A percentile compares a stretch with the other conserved stretches of the same genome.
Conservation (phyloP, 768 basidiomycete species). For the Neoboletus magnificus region DNA sequence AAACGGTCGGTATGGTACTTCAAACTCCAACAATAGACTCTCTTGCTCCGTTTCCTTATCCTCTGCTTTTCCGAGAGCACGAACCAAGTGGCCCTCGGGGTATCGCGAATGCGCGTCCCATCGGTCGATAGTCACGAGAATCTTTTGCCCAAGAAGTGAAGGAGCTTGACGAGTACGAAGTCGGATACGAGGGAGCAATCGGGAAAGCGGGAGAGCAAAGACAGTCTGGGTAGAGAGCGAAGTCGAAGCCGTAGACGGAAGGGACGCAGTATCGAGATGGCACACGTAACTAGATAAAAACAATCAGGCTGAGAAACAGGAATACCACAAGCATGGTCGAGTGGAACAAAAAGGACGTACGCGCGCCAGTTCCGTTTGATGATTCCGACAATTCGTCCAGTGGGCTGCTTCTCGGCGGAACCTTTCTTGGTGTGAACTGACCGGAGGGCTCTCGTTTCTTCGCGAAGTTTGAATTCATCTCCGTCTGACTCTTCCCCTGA, state of each 20-base stretch:
- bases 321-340: neutral
- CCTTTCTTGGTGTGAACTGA: slow-evolving; percentile 22
- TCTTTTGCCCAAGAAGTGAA: slow-evolving; percentile 84
- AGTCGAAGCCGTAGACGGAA: slow-evolving; percentile 72
- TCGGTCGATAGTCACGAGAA: slow-evolving; percentile 90
- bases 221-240: slow-evolving; percentile 87
- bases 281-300: slow-evolving; percentile 71
- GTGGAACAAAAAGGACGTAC: slow-evolving; percentile 43
- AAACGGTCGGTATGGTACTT: slow-evolving; percentile 94
- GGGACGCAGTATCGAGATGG: slow-evolving; percentile 87
- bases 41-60: slow-evolving; percentile 97
- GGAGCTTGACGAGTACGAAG: slow-evolving; percentile 94
- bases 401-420: slow-evolving; percentile 74
- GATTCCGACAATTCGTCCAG: slow-evolving; percentile 87
- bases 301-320: neutral
- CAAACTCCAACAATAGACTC: slow-evolving; percentile 88
- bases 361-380: slow-evolving; percentile 96
- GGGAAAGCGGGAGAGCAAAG: slow-evolving; percentile 90
- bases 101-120: slow-evolving; percentile 89
- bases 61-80: slow-evolving; percentile 85
- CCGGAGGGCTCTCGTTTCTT: slow-evolving; percentile 42
- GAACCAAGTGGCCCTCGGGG: slow-evolving; percentile 96
- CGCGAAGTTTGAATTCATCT: slow-evolving; percentile 34
- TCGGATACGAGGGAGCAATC: slow-evolving; percentile 88
- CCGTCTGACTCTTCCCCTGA: slow-evolving; percentile 58